A percentile compares a stretch with the other conserved stretches of the same genome.
Evolutionary conservation across 129 eudicot species (phyloP).

Genomic region (Centrapalus pauciflorus): DNA sequence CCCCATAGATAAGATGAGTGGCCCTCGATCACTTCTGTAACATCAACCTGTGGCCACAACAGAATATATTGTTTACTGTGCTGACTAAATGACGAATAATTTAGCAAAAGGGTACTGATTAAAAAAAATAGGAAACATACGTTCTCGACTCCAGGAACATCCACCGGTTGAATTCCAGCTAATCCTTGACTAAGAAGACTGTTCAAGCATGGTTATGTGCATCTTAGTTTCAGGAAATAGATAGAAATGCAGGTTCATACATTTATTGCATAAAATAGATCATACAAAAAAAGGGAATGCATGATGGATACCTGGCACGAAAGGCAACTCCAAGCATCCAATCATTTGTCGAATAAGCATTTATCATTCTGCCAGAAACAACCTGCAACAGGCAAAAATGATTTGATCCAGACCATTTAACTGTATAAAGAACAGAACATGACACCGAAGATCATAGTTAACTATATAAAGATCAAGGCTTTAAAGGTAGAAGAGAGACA

Average conservation of each 20-base stretch:
- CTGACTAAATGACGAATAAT: not conserved
- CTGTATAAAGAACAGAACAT: constrained; percentile 5
- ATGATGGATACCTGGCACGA: constrained; percentile 61
- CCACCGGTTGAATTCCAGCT: constrained; percentile 90
- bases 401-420: no score
- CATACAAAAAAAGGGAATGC: not conserved
- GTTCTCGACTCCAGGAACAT: constrained; percentile 87
- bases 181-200: constrained; percentile 86
- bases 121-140: constrained; percentile 33
- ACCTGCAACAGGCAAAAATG: constrained; percentile 44
- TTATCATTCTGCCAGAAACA: constrained; percentile 89
- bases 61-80: not conserved
- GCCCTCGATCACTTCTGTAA: constrained; percentile 74
- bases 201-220: constrained; percentile 23
- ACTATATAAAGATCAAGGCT: constrained; percentile 5
- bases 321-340: constrained; percentile 97
- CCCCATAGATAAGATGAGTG: constrained; percentile 91
- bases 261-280: not conserved
- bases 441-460: not conserved
- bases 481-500: not conserved
- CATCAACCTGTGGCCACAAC: constrained; percentile 63
- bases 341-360: constrained; percentile 76
- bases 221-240: not conserved
- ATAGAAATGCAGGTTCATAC: not conserved
- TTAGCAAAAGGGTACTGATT: not conserved